These are phyloP conservation scores for Mucor racemosus DNA, from an alignment of 371 early-diverging fungal genomes.

Conservation along the genomic window DNA sequence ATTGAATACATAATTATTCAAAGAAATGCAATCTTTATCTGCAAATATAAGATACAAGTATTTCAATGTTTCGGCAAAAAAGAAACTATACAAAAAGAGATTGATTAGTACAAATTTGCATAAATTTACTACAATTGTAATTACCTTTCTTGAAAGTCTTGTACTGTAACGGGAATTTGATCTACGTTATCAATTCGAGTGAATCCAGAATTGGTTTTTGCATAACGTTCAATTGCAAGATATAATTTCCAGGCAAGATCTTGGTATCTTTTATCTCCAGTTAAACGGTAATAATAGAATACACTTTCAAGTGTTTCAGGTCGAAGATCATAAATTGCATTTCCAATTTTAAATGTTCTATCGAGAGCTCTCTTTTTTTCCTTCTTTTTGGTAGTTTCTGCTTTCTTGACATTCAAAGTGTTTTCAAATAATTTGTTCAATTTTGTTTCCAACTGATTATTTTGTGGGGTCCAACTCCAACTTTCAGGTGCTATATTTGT, in stretches of 20 bases:
- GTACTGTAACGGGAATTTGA: conserved; percentile 24
- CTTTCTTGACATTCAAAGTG: conserved; percentile 5
- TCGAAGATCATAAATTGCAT: conserved; percentile 52
- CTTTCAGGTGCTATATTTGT: conserved; percentile 43
- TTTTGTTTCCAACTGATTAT: conserved; percentile 5
- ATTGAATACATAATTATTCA: conserved; percentile 76
- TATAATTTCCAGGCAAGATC: conserved; percentile 70
- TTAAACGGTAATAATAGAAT: conserved; percentile 71
- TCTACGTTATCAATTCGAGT: conserved; percentile 59
- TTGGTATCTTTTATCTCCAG: conserved; percentile 66
- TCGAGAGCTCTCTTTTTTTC: background rate
- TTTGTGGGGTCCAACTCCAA: conserved; percentile 38
- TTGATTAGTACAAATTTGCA: background rate
- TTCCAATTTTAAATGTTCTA: conserved; percentile 20
- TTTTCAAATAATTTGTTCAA: background rate
- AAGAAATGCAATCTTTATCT: conserved; percentile 55
- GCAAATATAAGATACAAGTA: conserved; percentile 87
- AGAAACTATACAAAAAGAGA: conserved; percentile 60
- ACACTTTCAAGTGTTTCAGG: conserved; percentile 80
- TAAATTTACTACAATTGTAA: background rate
- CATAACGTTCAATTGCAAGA: conserved; percentile 62
- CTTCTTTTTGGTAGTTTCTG: background rate
- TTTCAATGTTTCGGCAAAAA: conserved; percentile 89
- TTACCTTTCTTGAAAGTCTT: conserved; percentile 53
- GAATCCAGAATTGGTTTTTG: conserved; percentile 58